Conservation (phyloP, 2,329 filamentous ascomycete species). For the Sclerotinia glacialis region DNA sequence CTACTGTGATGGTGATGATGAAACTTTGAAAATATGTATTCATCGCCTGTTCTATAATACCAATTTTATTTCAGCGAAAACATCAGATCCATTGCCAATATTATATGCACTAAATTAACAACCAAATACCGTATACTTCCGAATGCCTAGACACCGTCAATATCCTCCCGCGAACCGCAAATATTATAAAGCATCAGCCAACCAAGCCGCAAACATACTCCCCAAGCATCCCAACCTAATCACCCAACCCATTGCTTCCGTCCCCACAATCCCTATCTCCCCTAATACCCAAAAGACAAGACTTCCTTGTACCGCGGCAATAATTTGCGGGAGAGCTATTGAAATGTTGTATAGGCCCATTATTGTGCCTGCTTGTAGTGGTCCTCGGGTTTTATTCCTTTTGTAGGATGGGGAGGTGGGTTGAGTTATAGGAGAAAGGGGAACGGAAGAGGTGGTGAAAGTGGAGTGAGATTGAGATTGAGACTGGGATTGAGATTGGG, state of each 20-base stretch:
- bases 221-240: constrained; percentile 17
- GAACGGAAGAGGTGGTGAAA: not conserved
- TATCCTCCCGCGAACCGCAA: not conserved
- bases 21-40: too few relatives aligned
- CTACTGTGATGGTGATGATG: too few relatives aligned
- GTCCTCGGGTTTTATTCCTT: not conserved
- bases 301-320: constrained; percentile 18
- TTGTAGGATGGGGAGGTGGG: not conserved
- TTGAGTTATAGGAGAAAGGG: not conserved
- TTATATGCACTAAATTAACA: too few relatives aligned
- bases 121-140: not conserved
- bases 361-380: constrained; percentile 19
- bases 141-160: not conserved
- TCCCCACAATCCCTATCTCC: not conserved
- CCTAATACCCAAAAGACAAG: constrained; percentile 16
- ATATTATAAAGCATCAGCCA: not conserved
- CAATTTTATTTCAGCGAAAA: too few relatives aligned
- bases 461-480: too few relatives aligned
- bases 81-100: too few relatives aligned
- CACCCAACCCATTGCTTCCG: constrained; percentile 21
- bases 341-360: constrained; percentile 23
- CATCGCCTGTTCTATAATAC: too few relatives aligned
- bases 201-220: constrained; percentile 11
- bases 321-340: constrained; percentile 22
- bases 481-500: not conserved